Base-by-base conservation (phyloP, 2,329 filamentous ascomycete genomes). In the Elsinoe fawcettii region DNA sequence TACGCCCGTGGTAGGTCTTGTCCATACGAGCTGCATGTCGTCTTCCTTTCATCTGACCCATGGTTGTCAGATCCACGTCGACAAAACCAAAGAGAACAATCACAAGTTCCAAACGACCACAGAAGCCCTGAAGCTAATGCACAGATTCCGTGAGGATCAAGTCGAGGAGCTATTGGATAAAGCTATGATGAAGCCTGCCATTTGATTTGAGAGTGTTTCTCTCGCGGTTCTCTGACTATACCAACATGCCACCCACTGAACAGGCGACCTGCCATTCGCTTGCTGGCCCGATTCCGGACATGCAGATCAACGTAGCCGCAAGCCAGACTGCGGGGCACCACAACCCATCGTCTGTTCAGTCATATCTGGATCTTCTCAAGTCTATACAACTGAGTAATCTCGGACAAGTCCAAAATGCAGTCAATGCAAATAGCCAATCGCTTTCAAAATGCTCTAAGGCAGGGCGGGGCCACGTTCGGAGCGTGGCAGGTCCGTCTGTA, bases 91-190 rank as follows among this genome's bases (percentile, higher is more conserved):
- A 73, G 74, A 14, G 6, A 75, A 1, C 73, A 74, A 9, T 74
- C 77, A 54, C 82, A 82, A 62, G 70, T 77, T 81, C 2, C 73
- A 75, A 57, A 79, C 77, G 2, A 80, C 80, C 1, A 77, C 78
- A 5, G 75, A 81, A 60, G 83, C 85, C 1, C 71, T 80, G 57
- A 90, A 90, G 69, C 74, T 91, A 49, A 91, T 91, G 87, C 88
- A 91, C 69, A 79, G 85, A 16, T 88, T 91, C 70, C 85, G 80
- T 0, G 73, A 79, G 23, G 80, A 83, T 3, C 80, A 90, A 59
- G 80, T 92, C 2, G 75, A 81, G 60, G 77, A 75, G 16, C 80
- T 84, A 67, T 89, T 91, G 85, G 81, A 90, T 64, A 71, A 77
- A 36, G 79, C 78, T 3, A 63, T 65, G 60, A 41, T 62, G 57